phyloP scores from a whole-genome alignment of 2,329 filamentous ascomycete species.

The Aspergillus floridensis region DNA sequence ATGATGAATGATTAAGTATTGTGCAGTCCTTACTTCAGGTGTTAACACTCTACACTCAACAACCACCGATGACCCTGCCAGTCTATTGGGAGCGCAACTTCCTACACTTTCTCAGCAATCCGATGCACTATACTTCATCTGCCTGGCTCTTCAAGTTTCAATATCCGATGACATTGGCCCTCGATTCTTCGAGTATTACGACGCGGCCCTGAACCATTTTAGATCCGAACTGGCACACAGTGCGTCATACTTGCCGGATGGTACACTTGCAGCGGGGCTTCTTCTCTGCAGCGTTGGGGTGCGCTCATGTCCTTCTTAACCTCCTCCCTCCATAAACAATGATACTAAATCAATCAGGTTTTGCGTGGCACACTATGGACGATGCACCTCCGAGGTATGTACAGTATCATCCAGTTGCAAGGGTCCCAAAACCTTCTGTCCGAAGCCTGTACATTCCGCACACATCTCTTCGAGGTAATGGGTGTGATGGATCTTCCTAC shows the following conservation, averaged over 20 bases:
- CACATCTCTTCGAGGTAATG: conserved; percentile 32
- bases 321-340: background rate
- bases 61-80: conserved; percentile 16
- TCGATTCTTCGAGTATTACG: conserved; percentile 30
- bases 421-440: conserved; percentile 7
- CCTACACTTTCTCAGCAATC: conserved; percentile 25
- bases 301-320: conserved; percentile 8
- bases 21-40: conserved; percentile 25
- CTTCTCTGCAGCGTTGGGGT: conserved; percentile 34
- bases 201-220: conserved; percentile 26
- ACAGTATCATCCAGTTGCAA: conserved; percentile 27
- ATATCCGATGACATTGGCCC: conserved; percentile 13
- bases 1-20: background rate
- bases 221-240: conserved; percentile 26
- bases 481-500: conserved; percentile 32
- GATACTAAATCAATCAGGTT: conserved; percentile 15
- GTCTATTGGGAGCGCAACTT: conserved; percentile 19
- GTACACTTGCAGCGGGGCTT: conserved; percentile 29
- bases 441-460: conserved; percentile 16
- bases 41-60: conserved; percentile 31
- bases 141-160: conserved; percentile 29
- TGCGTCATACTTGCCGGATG: conserved; percentile 23
- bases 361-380: conserved; percentile 32
- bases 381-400: conserved; percentile 33
- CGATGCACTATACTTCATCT: conserved; percentile 28